Evolutionary conservation across 1,139 yeast species (phyloP).

Genomic region (Kazachstania sp.): DNA sequence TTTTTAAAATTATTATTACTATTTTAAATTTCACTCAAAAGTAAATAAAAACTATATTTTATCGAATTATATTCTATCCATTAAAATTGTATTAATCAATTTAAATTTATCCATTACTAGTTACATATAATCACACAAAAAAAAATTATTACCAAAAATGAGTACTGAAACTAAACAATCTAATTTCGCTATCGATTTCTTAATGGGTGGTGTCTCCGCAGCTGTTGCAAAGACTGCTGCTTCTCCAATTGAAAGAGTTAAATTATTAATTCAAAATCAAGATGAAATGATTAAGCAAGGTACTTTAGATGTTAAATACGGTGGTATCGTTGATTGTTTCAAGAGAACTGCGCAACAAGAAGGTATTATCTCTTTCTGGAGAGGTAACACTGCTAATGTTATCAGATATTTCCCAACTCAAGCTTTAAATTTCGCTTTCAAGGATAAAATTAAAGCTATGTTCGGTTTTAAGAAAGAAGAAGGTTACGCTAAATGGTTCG

Average conservation of each 20-base stretch:
- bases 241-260: constrained; percentile 15
- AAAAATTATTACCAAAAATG: background rate
- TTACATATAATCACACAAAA: background rate
- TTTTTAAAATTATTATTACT: background rate
- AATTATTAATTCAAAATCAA: constrained; percentile 14
- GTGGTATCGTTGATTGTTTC: constrained; percentile 13
- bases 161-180: constrained; percentile 10
- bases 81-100: background rate
- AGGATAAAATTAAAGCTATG: constrained; percentile 12
- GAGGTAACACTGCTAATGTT: constrained; percentile 15
- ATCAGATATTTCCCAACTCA: constrained; percentile 16
- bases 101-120: background rate
- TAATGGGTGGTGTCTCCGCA: constrained; percentile 17
- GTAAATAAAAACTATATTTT: too few species aligned
- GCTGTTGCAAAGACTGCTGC: constrained; percentile 16
- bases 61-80: background rate
- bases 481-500: constrained; percentile 10
- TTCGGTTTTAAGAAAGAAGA: constrained; percentile 11
- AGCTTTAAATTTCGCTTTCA: constrained; percentile 15
- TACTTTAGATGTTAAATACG: constrained; percentile 10
- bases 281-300: constrained; percentile 15
- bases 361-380: constrained; percentile 14
- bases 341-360: constrained; percentile 12
- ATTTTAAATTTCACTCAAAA: background rate
- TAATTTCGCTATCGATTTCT: constrained; percentile 11